Conservation (phyloP, 257 asterid genomes). For the Salvia splendens region DNA sequence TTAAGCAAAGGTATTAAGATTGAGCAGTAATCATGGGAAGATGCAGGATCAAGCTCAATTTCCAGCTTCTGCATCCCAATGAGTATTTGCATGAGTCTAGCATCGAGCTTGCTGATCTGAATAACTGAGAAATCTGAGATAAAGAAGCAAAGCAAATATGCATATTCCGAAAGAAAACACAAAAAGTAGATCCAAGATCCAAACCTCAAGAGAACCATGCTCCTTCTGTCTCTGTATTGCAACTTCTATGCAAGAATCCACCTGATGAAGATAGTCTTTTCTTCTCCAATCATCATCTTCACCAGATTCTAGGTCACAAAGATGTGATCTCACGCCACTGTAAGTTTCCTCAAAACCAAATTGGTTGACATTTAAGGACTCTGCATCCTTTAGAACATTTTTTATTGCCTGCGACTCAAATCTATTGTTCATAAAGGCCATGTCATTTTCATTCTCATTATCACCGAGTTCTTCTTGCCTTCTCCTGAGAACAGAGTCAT, state of each 20-base stretch:
- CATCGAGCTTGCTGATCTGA: conserved; percentile 92
- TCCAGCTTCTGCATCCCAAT: conserved; percentile 76
- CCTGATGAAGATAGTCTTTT: conserved; percentile 73
- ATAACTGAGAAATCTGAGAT: conserved; percentile 43
- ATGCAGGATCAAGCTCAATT: conserved; percentile 64
- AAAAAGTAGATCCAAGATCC: conserved; percentile 30
- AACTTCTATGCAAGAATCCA: conserved; percentile 83
- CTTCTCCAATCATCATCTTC: conserved; percentile 80
- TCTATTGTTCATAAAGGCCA: conserved; percentile 48
- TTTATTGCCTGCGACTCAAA: conserved; percentile 86
- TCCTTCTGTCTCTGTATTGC: conserved; percentile 94
- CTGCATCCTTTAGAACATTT: conserved; percentile 84
- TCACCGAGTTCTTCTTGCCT: conserved; percentile 74
- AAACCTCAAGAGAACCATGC: conserved; percentile 82
- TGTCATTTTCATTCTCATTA: conserved; percentile 49
- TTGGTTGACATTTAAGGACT: conserved; percentile 68
- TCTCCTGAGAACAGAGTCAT: conserved; percentile 68
- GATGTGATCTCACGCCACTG: conserved; percentile 62
- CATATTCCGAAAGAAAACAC: conserved; percentile 19
- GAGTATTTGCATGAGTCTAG: conserved; percentile 68
- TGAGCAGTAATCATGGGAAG: conserved; percentile 67
- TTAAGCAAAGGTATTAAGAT: conserved; percentile 76
- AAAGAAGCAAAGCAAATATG: conserved; percentile 21
- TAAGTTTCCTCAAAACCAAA: conserved; percentile 78
- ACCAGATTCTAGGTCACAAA: conserved; percentile 79